Base-by-base conservation (phyloP, 805 yeast species). In the Yarrowia porcina region DNA sequence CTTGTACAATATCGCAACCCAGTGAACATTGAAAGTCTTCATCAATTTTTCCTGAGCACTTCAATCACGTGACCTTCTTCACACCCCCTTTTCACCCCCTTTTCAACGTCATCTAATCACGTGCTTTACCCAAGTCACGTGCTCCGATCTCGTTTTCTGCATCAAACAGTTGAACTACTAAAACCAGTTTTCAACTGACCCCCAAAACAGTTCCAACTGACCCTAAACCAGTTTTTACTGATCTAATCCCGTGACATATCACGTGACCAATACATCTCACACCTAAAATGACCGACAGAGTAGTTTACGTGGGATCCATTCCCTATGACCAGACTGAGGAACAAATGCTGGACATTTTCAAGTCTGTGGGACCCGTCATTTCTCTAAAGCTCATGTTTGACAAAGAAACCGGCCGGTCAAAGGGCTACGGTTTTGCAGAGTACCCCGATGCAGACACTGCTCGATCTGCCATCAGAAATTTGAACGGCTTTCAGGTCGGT, bases 271-370 rank as follows among this genome's bases (percentile, higher is more conserved):
- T 28, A 25, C 49, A 42, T 13, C 4, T 23, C 5, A 27, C 33
- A 35, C 2, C n/a, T 8, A 25, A n/a, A 17, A 59, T 45, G 54
- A 32, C 67, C 17, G 68, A 66, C 28, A 66, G 68, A 69, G 83
- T 82, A 33, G 87, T 90, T 2, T 88, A 88, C 69, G 83, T 92
- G 42, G 96, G 97, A 3, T 87, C 90, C 15, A 88, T 93, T 38
- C 98, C 98, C 1, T 90, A 86, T 71, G 97, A 93, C 70, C 90
- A 89, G 70, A 89, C 97, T 0, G 98, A 93, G 72, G 96, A 90
- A 69, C 97, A 92, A 73, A 87, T 93, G n/a, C 75, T 83, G 67
- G 96, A 89, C 66, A 83, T 93, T 13, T 96, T 96, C 65, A 79
- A 81, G 64, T 85, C 96, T 1, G 94, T 90, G 1, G 98, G 97